phyloP scores from a whole-genome alignment of 164 flowering plant genomes.

The Chloranthus sessilifolius region DNA sequence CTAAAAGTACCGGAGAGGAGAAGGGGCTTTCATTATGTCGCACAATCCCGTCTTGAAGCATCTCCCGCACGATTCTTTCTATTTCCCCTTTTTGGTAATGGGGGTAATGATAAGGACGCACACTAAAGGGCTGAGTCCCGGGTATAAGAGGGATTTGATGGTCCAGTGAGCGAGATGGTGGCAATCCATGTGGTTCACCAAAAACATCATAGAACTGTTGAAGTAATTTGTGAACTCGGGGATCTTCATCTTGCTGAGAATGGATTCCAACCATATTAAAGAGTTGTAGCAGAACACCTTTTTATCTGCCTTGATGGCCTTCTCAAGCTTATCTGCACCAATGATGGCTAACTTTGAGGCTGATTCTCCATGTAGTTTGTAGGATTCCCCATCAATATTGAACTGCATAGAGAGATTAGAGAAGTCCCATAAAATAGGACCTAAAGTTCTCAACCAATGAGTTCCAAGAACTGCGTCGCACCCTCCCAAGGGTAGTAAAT shows the following conservation, averaged over 20 bases:
- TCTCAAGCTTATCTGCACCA: not conserved
- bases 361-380: not conserved
- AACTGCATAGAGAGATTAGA: conserved; percentile 1
- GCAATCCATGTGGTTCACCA: not conserved
- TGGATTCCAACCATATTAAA: too few relatives aligned
- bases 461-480: conserved; percentile 8
- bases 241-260: not conserved
- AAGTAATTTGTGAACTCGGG: not conserved
- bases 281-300: conserved; percentile 1
- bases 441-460: not conserved
- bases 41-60: not conserved
- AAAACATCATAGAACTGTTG: not conserved
- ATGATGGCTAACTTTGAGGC: not conserved
- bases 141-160: not conserved
- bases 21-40: not conserved
- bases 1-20: not conserved
- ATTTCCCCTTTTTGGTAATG: conserved; percentile 5
- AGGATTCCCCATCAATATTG: not conserved
- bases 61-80: not conserved
- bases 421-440: conserved; percentile 4
- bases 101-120: not conserved
- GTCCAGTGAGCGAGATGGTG: not conserved
- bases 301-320: not conserved
- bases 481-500: not conserved
- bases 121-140: not conserved